Evolutionary conservation across 768 basidiomycete species (phyloP), one percentile per base, ranked within the genome.

Genomic region (Epithele typhae): DNA sequence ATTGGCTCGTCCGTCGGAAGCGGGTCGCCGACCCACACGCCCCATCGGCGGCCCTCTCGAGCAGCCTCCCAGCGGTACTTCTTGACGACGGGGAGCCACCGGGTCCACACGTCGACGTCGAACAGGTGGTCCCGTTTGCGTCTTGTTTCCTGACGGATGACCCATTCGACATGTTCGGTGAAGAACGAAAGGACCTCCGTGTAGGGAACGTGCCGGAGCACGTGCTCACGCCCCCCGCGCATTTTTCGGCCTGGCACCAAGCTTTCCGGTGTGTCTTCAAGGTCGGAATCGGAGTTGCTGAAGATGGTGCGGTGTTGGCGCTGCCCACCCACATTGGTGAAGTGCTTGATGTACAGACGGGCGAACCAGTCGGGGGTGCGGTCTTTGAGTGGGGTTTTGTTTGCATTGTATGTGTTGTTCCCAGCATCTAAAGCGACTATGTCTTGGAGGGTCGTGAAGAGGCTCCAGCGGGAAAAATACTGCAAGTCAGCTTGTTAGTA

Each of bases 81-180:
- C 9, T 41, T 32, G 2, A 53, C 35, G 15, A 35, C 18, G 3
- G 22, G 38, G 27, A 46, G 70, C 74, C 58, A 84, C 5, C 25
- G 27, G 27, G 68, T 57, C 83, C 82, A 86, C 14, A 66, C 56
- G 0, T 50, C 40, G 4, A 78, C 51, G 43, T 81, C 65, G 6
- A 85, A 45, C 17, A 73, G 45, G 35, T 59, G 60, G 15, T 51
- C 44, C 4, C 55, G 43, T 15, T 52, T 45, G 21, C 59, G 55
- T 30, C 44, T 51, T 9, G 53, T 57, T 48, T 75, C 76, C 40
- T 81, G 70, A 10, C 76, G 71, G 30, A 81, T 58, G 7, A 86
- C 54, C 83, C 82, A 86, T 27, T 73, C 74, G 0, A 73, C 72
- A 8, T 84, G 80, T 9, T 71, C 66, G 10, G 79, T 81, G 49